phyloP scores from a whole-genome alignment of 352 stramenopile genomes.

The Phytopythium helicoides region DNA sequence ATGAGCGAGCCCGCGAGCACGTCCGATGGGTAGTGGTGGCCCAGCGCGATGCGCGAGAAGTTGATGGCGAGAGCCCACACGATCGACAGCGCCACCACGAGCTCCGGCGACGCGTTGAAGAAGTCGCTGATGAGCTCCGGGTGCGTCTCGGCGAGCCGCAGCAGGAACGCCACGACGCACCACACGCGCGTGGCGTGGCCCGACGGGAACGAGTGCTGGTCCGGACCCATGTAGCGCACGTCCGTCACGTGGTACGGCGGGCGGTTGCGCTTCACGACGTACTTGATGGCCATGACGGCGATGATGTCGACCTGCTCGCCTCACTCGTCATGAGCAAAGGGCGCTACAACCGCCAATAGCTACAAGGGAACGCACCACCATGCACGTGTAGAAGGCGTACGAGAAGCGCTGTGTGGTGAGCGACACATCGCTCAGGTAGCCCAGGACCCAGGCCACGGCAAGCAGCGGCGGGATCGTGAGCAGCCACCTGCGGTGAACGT shows the following conservation, averaged over 20 bases:
- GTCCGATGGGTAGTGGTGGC: conserved; percentile 62
- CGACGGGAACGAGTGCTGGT: conserved; percentile 71
- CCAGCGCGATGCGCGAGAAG: conserved; percentile 54
- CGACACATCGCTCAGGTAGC: conserved; percentile 24
- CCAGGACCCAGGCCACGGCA: conserved; percentile 27
- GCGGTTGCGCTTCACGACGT: conserved; percentile 49
- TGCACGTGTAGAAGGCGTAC: conserved; percentile 43
- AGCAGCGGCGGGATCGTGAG: conserved; percentile 50
- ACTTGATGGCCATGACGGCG: conserved; percentile 59
- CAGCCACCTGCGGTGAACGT: conserved; percentile 41
- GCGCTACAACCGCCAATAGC: too few species aligned
- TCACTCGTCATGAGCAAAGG: background rate
- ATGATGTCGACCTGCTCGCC: conserved; percentile 46
- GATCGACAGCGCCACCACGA: conserved; percentile 26
- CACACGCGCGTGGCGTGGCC: conserved; percentile 56
- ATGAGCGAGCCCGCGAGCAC: conserved; percentile 41
- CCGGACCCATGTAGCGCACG: conserved; percentile 50
- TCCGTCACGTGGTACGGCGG: conserved; percentile 54
- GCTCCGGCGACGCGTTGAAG: conserved; percentile 26
- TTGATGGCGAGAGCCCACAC: conserved; percentile 47
- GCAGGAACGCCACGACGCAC: conserved; percentile 39
- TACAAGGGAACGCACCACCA: conserved; percentile 24
- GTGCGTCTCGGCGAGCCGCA: conserved; percentile 34
- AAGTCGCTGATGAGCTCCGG: conserved; percentile 27
- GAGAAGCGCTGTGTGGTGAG: conserved; percentile 26